These are phyloP conservation scores for Antitrichia curtipendula DNA, from an alignment of 225 moss, liverwort and hornwort genomes.

Conservation along the genomic window DNA sequence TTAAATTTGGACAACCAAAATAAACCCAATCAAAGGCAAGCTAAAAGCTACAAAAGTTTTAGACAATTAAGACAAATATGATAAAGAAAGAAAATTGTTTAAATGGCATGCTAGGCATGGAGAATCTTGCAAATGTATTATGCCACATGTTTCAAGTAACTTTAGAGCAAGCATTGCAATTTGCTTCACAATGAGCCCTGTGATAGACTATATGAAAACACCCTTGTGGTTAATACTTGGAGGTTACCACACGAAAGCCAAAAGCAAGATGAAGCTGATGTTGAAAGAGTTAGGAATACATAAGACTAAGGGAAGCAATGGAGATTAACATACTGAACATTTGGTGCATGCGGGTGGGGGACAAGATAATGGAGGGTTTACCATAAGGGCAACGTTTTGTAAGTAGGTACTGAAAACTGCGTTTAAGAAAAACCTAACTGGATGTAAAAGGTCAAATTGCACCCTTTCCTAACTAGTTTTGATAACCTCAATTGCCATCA, in stretches of 20 bases:
- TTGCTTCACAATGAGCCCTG: background rate
- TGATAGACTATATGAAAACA: rapidly evolving
- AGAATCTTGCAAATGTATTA: background rate
- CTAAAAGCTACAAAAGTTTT: background rate
- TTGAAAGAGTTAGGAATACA: rapidly evolving
- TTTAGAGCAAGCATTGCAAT: background rate
- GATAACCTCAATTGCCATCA: background rate
- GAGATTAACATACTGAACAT: background rate
- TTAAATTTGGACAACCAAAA: background rate
- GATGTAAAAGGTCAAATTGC: background rate
- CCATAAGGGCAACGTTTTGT: background rate
- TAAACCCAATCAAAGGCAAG: background rate
- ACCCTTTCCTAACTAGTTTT: background rate
- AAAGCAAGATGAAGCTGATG: background rate
- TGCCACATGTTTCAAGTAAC: background rate
- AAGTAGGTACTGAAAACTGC: background rate
- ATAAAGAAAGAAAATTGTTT: background rate
- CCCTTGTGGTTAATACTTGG: background rate
- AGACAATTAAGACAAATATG: background rate
- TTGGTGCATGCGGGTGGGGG: background rate
- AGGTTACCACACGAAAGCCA: background rate
- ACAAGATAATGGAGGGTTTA: background rate
- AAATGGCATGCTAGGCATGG: background rate
- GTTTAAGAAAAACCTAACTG: background rate
- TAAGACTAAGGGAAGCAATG: background rate